phyloP scores from a whole-genome alignment of 2,329 filamentous ascomycete species.

The Xylariaceae sp. region DNA sequence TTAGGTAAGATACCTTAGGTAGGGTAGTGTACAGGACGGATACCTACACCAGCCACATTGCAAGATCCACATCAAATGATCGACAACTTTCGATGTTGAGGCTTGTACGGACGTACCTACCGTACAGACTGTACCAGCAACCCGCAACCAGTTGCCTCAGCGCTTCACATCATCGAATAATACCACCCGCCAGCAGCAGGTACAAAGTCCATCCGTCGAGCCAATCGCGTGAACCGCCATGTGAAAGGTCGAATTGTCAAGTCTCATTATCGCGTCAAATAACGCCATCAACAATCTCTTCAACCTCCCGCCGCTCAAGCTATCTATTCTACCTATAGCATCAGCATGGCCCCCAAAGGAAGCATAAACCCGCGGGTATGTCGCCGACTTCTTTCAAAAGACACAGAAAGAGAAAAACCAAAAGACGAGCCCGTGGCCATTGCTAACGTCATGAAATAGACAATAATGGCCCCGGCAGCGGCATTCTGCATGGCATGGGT shows the following conservation, averaged over 20 bases:
- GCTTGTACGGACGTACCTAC: too few species aligned
- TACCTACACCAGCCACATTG: background rate
- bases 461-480: constrained; percentile 16
- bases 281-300: background rate
- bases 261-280: background rate
- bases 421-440: background rate
- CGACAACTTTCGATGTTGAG: too few species aligned
- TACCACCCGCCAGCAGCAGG: too few species aligned
- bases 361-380: constrained; percentile 16
- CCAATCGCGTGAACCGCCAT: background rate
- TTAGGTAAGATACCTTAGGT: too few species aligned
- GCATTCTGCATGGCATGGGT: constrained; percentile 20
- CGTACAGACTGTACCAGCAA: too few species aligned
- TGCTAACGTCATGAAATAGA: constrained; percentile 8
- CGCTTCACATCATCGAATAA: background rate
- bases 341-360: constrained; percentile 17
- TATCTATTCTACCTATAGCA: background rate
- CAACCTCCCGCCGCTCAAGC: background rate
- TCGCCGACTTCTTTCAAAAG: background rate
- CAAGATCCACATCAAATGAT: background rate
- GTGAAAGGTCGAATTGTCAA: background rate
- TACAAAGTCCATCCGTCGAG: background rate
- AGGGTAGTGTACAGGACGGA: too few species aligned
- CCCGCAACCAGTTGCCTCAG: background rate
- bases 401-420: background rate